These are phyloP conservation scores for Pezicula neosporulosa DNA, from an alignment of 2,329 filamentous ascomycete genomes.

Conservation along the genomic window DNA sequence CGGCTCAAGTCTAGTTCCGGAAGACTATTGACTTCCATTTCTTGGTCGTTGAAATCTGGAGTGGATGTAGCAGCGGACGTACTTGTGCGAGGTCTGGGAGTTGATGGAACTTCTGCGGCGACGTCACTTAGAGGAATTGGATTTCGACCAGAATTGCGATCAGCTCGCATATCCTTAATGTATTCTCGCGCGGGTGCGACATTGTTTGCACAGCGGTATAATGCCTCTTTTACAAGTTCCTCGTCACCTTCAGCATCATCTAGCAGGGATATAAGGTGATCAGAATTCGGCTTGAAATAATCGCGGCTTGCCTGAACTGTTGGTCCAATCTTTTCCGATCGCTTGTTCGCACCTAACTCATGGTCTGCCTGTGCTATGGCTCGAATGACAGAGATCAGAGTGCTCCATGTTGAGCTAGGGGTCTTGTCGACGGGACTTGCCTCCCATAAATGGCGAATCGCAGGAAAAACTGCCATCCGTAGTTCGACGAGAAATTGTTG, in stretches of 20 bases:
- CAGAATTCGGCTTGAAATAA: constrained; percentile 47
- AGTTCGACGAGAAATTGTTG: constrained; percentile 84
- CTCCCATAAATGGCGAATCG: constrained; percentile 78
- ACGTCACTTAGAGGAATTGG: constrained; percentile 63
- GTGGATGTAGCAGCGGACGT: constrained; percentile 22
- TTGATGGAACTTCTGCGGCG: constrained; percentile 23
- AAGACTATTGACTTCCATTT: constrained; percentile 14
- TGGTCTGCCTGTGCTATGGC: constrained; percentile 73
- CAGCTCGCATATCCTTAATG: constrained; percentile 59
- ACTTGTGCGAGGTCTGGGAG: constrained; percentile 27
- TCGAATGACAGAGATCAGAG: constrained; percentile 79
- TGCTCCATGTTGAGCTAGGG: constrained; percentile 71
- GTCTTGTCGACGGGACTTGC: constrained; percentile 80
- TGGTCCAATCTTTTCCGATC: constrained; percentile 51
- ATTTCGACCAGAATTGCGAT: constrained; percentile 57
- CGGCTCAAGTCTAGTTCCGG: constrained; percentile 1
- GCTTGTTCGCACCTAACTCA: constrained; percentile 64
- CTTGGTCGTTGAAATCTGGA: constrained; percentile 18
- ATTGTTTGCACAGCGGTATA: constrained; percentile 77
- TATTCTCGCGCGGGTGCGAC: constrained; percentile 65
- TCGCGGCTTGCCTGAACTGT: constrained; percentile 34
- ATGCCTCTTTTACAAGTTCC: constrained; percentile 70
- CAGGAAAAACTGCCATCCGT: constrained; percentile 73
- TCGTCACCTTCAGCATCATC: constrained; percentile 47
- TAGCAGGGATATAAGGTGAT: constrained; percentile 35